phyloP scores from a whole-genome alignment of 768 basidiomycete species.

The Tylopilus cervinicoccineus region DNA sequence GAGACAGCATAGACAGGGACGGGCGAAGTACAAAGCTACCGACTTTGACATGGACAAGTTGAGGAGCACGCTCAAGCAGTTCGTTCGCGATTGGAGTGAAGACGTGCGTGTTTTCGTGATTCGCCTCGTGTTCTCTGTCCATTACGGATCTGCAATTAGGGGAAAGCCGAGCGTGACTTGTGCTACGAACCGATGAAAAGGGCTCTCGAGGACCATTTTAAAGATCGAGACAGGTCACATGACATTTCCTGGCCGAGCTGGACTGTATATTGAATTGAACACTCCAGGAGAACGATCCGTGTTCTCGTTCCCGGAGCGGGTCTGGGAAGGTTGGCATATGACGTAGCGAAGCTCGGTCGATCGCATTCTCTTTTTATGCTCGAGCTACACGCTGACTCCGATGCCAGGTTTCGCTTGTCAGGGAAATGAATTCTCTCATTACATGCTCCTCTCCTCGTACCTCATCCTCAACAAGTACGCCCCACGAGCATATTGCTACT shows the following conservation, averaged over 20 bases:
- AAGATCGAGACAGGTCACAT: conserved; percentile 44
- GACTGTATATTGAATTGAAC: neutral
- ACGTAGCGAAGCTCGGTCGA: conserved; percentile 77
- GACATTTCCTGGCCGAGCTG: neutral
- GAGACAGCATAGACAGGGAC: conserved; percentile 6
- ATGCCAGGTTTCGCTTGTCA: conserved; percentile 79
- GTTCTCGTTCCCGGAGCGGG: conserved; percentile 92
- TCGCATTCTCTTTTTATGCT: neutral
- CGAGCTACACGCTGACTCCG: neutral
- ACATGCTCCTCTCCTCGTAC: conserved; percentile 88
- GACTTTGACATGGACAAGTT: conserved; percentile 89
- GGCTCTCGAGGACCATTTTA: conserved; percentile 63
- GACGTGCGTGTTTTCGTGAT: conserved; percentile 46
- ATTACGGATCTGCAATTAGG: conserved; percentile 39
- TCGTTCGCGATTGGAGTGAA: conserved; percentile 90
- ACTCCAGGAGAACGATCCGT: conserved; percentile 46
- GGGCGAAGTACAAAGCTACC: conserved; percentile 43
- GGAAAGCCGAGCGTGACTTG: conserved; percentile 66
- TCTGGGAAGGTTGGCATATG: conserved; percentile 83
- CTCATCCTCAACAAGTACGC: conserved; percentile 82
- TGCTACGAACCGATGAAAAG: conserved; percentile 83
- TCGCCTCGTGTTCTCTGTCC: neutral
- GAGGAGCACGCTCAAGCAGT: conserved; percentile 86
- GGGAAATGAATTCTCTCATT: conserved; percentile 94
- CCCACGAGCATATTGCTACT: neutral